These are phyloP conservation scores for Daldinia childiae DNA, from an alignment of 495 filamentous ascomycete species.

Conservation along the genomic window DNA sequence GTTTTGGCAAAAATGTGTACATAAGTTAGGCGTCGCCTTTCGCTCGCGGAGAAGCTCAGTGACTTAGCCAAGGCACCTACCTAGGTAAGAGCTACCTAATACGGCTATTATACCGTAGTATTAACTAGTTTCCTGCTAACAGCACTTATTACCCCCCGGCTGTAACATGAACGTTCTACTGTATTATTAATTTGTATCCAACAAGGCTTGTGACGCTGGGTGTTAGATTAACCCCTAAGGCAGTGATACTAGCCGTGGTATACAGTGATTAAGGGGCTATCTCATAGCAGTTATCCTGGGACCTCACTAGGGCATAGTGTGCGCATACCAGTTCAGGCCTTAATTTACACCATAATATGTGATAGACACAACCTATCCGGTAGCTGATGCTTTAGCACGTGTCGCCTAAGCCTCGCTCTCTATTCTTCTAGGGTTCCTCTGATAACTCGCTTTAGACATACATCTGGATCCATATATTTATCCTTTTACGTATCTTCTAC, in stretches of 20 bases:
- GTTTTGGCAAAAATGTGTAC: neutral
- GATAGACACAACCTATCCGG: neutral
- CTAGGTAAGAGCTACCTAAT: neutral
- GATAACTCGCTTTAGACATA: neutral
- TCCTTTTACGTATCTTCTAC: neutral
- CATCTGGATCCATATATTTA: neutral
- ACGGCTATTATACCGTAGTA: neutral
- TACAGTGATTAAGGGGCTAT: neutral
- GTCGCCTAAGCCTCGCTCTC: neutral
- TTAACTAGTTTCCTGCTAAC: neutral
- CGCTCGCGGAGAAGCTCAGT: neutral
- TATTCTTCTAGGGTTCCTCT: neutral
- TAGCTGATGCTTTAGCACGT: neutral
- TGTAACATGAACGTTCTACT: neutral
- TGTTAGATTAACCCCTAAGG: neutral
- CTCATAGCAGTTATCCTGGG: neutral
- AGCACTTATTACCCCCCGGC: neutral
- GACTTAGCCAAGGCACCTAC: neutral
- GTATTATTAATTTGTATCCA: neutral
- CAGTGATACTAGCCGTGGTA: neutral
- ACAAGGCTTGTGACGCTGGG: neutral
- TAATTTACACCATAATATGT: neutral
- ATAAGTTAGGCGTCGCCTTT: neutral
- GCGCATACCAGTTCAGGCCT: neutral
- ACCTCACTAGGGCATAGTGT: neutral